Conservation (phyloP, 768 basidiomycete genomes). For the Hygrocybe coccinea region DNA sequence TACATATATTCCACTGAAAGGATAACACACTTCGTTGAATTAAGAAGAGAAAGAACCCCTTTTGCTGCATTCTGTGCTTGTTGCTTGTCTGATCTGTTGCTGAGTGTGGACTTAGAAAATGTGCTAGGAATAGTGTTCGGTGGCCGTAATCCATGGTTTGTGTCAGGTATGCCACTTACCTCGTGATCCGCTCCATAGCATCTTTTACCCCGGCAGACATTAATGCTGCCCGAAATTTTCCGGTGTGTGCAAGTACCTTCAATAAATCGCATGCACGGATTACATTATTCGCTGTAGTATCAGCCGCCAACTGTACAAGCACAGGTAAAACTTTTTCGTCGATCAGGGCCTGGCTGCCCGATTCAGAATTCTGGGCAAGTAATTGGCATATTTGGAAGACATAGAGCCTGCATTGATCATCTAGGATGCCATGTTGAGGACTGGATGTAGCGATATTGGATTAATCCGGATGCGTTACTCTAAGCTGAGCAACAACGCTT, state of each 20-base stretch:
- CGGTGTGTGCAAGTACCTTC: conserved; percentile 12
- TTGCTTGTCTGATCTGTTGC: not conserved
- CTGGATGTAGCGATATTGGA: conserved; percentile 1
- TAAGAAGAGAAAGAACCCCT: not conserved
- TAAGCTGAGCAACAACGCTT: no score
- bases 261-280: conserved; percentile 15
- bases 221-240: conserved; percentile 9
- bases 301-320: conserved; percentile 8
- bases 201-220: conserved; percentile 9
- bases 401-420: conserved; percentile 9
- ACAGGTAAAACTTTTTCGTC: conserved; percentile 11
- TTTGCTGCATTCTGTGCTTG: not conserved
- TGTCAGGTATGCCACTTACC: conserved; percentile 3
- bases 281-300: conserved; percentile 8
- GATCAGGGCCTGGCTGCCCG: conserved; percentile 17
- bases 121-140: not conserved
- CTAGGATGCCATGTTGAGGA: conserved; percentile 12
- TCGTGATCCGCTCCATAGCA: conserved; percentile 13
- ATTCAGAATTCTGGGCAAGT: conserved; percentile 15
- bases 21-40: not conserved
- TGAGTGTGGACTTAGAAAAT: not conserved
- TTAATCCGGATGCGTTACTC: not conserved
- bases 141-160: not conserved
- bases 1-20: not conserved
- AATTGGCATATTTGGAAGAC: conserved; percentile 13